Evolutionary conservation across 495 filamentous ascomycete genomes (phyloP), one percentile per base, ranked within the genome.

Genomic region (Annulohypoxylon nitens): DNA sequence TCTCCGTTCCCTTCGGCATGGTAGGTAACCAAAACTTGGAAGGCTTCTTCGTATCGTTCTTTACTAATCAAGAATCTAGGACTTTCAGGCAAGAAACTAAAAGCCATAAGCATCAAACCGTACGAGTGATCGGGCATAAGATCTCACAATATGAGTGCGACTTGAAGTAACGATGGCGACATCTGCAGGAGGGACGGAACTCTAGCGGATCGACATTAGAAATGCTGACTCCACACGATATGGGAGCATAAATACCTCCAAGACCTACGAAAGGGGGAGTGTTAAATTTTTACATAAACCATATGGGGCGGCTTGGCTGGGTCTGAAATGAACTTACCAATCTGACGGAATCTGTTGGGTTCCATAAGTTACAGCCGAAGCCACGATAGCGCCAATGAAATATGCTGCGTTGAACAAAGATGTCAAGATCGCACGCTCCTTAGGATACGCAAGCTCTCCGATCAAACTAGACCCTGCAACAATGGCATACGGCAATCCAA

Each of bases 371-470:
- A 87, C 81, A 9, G 85, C 84, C 0, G 88, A 88, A 14, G 89
- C 89, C 14, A 88, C 81, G 58, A 91, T 88, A 55, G 86, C 83
- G 5, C 90, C 89, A 67, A 90, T 81, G 74, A 88, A 92, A 76
- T 88, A 91, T 18, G 84, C 86, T 4, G 87, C 86, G 74, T 92
- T 91, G 83, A 91, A 92, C 4, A 92, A 83, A 30, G 88, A 90
- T 4, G 88, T 92, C 68, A 93, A 75, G 45, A 90, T 84, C 11
- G 88, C 82, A 67, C 90, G 86, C 73, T 92, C 89, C 74, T 89
- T 90, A 18, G 90, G 91, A 76, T 91, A 87, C 0, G 83, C 86
- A 23, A 92, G 83, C 70, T 93, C 91, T 71, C 87, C 90, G 39
- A 93, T 88, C 61, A 92, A 77, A 20, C 86, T 85, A 2, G 90